Evolutionary conservation across 208 protist genomes (phyloP).

Genomic region (Strigomonas culicis): DNA sequence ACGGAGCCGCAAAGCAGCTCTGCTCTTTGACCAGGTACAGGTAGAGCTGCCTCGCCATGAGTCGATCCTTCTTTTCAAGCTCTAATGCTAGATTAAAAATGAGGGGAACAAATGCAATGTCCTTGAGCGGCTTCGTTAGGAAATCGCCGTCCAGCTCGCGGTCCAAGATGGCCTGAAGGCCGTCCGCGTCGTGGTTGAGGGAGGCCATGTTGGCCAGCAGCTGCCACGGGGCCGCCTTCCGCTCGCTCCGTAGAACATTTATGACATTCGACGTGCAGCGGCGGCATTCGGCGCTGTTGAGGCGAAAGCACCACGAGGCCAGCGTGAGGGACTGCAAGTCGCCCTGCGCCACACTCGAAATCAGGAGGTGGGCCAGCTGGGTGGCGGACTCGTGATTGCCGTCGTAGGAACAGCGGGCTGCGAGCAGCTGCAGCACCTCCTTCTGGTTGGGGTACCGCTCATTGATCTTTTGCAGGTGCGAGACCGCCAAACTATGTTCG

Average conservation of each 20-base stretch:
- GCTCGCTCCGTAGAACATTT: constrained; percentile 40
- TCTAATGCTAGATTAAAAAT: constrained; percentile 80
- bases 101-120: constrained; percentile 57
- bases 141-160: constrained; percentile 66
- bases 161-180: constrained; percentile 69
- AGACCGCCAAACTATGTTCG: constrained; percentile 37
- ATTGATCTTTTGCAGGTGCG: constrained; percentile 56
- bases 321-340: constrained; percentile 66
- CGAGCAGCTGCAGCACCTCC: constrained; percentile 80
- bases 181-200: constrained; percentile 43
- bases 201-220: constrained; percentile 67
- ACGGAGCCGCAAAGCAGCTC: constrained; percentile 57
- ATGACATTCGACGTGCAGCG: constrained; percentile 38
- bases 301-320: constrained; percentile 60
- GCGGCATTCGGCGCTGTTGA: constrained; percentile 45
- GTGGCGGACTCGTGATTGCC: constrained; percentile 67
- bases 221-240: constrained; percentile 37
- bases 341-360: constrained; percentile 51
- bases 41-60: constrained; percentile 58
- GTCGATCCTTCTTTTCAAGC: constrained; percentile 29
- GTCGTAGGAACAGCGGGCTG: constrained; percentile 37
- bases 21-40: constrained; percentile 79
- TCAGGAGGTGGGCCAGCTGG: constrained; percentile 55
- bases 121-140: constrained; percentile 21
- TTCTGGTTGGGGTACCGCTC: constrained; percentile 60